Base-by-base conservation (phyloP, 495 filamentous ascomycete genomes). In the Hypoxylon fragiforme region DNA sequence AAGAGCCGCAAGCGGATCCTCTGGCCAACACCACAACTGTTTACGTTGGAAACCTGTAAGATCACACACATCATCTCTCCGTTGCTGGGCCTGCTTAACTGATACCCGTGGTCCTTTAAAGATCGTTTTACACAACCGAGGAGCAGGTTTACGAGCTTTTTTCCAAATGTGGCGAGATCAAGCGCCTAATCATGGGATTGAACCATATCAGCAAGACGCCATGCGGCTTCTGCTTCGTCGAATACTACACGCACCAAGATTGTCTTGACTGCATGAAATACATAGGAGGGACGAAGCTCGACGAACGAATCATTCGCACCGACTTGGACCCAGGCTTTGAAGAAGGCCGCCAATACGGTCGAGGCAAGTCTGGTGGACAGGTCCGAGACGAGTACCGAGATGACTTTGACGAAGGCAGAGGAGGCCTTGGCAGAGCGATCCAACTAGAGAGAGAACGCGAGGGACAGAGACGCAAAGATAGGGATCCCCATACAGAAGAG, bases 91-190 rank as follows among this genome's bases (percentile, higher is more conserved):
- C 11, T 19, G 22, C 7, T 13, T n/a, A 34, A 3, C 31, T 12
- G 5, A 7, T 34, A 34, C 3, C 12, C 6, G n/a, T 34, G 12
- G 6, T 7, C 6, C n/a, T 34, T 7, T 13, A 7, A 54, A 97
- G 92, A 52, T 98, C 94, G n/a, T 98, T 98, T 74, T 98, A 96
- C 78, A 98, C 94, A 8, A 98, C 94, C 36, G 94, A 98, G 69
- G 94, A 98, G 75, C 94, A 98, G 67, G 96, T 98, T 47, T 92
- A 97, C 66, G 95, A 96, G 69, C 86, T 97, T 8, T 97, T 97
- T 69, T 80, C 89, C 11, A 97, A 97, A 82, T 96, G 90, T 68
- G 94, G 94, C 50, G 92, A 97, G 76, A 92, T 98, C 68, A 97
- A 97, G 72, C 86, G 94, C 28, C 81, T 98, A 18, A 87, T 98